Evolutionary conservation across 768 basidiomycete genomes (phyloP), one percentile per base, ranked within the genome.

Genomic region (Naganishia randhawae): DNA sequence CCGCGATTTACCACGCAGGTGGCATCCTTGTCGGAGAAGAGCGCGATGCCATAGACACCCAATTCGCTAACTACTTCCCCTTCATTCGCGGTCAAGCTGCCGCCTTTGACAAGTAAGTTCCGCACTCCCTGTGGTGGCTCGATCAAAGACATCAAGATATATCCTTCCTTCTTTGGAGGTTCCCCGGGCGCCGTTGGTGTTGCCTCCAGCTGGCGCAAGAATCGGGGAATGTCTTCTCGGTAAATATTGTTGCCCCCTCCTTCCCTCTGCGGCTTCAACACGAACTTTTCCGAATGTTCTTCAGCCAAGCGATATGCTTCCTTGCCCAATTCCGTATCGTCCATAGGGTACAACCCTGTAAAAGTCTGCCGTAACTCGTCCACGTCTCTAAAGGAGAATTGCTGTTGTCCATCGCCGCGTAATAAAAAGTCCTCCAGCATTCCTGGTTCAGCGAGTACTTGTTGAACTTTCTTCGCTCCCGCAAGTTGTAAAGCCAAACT

Each of bases 201-300:
- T n/a, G 31, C 55, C 0, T 85, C 84, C 2, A 97, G 82, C 7
- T 74, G 74, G 16, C 87, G 85, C 2, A 99, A 82, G 80, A 92
- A 92, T 0, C 82, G 71, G 0, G 90, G 90, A 55, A 97, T 95
- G 54, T 87, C 86, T 2, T 82, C 82, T 69, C 89, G 89, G 81
- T 97, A 98, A 29, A 98, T 85, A 73, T 99, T 99, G 74, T 97
- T 96, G 9, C 95, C 95, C 0, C 95, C 95, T 1, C 95, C 95
- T 82, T 99, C 95, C n/a, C 94, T 85, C 78, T 98, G 95, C 0
- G 95, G 95, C 78, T 99, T 99, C 54, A 99, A 84, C 1, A 98
- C 95, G 31, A 92, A 85, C 7, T 83, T 81, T 7, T 80, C 76
- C 0, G 87, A 83, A 16, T 81, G 71, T 11, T 80, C 77, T 22